These are phyloP conservation scores for Aspergillus terreus DNA, from an alignment of 2,329 filamentous ascomycete species.

Conservation along the genomic window DNA sequence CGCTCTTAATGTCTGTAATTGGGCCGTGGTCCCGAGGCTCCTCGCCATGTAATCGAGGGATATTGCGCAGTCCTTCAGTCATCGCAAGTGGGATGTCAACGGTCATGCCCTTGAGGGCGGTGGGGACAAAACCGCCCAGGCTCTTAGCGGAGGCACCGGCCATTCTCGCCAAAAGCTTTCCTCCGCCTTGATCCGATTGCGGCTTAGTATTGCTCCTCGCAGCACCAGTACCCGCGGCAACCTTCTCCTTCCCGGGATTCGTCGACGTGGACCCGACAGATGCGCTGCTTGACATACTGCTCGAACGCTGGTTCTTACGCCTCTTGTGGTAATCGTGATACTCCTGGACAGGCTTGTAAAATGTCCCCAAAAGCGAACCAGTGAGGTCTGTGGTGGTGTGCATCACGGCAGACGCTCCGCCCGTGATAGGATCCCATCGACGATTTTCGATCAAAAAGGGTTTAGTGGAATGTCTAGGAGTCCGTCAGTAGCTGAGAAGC, in stretches of 20 bases:
- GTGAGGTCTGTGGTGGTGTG: background rate
- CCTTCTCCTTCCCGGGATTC: too few species aligned
- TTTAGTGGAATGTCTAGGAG: background rate
- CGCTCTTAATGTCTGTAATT: constrained; percentile 33
- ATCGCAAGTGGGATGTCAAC: constrained; percentile 37
- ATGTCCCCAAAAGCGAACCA: background rate
- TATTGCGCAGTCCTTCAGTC: constrained; percentile 32
- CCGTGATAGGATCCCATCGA: background rate
- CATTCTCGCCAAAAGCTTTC: background rate
- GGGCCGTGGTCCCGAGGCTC: constrained; percentile 23
- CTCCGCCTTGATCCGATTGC: too few species aligned
- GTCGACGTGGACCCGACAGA: too few species aligned
- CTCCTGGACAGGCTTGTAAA: background rate
- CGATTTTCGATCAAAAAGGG: background rate
- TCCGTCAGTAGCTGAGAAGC: background rate
- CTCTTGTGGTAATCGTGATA: background rate
- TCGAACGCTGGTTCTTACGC: too few species aligned
- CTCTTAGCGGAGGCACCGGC: constrained; percentile 17
- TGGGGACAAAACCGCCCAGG: constrained; percentile 21
- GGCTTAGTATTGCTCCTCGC: too few species aligned
- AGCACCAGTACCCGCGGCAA: too few species aligned
- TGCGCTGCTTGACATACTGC: too few species aligned
- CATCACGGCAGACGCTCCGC: background rate
- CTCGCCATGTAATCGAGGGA: constrained; percentile 37
- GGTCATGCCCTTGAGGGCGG: constrained; percentile 27